Percentiles rank a stretch among this genome's conserved stretches.
These are phyloP conservation scores for Apiospora pterosperma DNA, from an alignment of 2,329 filamentous ascomycete genomes.

Conservation along the genomic window DNA sequence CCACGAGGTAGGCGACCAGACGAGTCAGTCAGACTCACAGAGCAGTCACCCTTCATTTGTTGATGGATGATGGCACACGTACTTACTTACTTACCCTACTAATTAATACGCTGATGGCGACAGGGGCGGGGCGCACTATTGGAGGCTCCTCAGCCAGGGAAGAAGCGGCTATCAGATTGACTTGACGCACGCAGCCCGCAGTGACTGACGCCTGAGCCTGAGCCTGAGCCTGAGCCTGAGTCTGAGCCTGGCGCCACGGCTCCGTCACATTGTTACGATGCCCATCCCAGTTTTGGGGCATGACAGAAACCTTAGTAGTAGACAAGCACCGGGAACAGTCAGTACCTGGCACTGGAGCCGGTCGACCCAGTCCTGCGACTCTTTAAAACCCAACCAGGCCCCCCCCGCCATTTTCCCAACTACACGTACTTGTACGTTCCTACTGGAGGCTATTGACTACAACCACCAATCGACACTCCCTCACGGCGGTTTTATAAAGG, in stretches of 20 bases:
- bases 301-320: neutral
- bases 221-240: no score
- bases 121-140: neutral
- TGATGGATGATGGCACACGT: neutral
- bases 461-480: neutral
- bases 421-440: neutral
- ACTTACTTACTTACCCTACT: no score
- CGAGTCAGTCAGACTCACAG: no score
- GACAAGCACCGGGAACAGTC: neutral
- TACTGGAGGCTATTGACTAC: neutral
- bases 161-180: neutral
- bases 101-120: neutral
- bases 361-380: neutral
- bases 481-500: neutral
- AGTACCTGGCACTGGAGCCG: neutral
- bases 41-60: neutral
- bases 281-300: neutral
- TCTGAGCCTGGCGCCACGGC: slow-evolving; percentile 1
- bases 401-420: neutral
- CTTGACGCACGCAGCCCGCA: slow-evolving; percentile 1
- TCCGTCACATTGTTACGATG: neutral
- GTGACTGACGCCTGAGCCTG: neutral
- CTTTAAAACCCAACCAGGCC: neutral
- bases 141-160: neutral
- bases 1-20: no score